Conservation (phyloP, 2,329 filamentous ascomycete genomes). For the Xylariaceae sp. region DNA sequence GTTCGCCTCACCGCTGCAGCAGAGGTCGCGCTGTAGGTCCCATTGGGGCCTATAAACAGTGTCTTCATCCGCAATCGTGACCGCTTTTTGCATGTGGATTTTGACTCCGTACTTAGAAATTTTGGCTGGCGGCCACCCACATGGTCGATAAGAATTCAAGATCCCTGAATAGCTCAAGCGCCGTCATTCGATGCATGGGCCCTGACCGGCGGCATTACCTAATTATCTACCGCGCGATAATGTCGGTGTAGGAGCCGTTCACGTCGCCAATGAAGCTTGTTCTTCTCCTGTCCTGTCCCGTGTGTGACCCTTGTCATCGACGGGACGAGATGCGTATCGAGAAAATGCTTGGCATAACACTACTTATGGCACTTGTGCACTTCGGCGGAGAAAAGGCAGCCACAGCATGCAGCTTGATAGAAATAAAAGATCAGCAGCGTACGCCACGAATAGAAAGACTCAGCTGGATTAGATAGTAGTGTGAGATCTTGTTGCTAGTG, state of each 20-base stretch:
- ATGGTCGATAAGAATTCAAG: background rate
- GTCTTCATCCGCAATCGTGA: constrained; percentile 10
- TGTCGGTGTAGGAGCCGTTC: constrained; percentile 16
- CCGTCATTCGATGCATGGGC: constrained; percentile 14
- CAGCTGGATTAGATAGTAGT: background rate
- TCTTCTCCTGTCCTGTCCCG: background rate
- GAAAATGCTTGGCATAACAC: constrained; percentile 4
- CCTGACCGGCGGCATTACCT: constrained; percentile 5
- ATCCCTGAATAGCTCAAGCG: constrained; percentile 13
- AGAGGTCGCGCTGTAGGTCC: constrained; percentile 3
- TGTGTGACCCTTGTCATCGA: background rate
- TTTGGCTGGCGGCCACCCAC: background rate
- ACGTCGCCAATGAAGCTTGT: background rate
- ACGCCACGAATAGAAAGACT: background rate
- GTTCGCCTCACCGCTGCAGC: constrained; percentile 14
- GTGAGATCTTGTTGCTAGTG: no score
- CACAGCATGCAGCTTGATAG: constrained; percentile 9
- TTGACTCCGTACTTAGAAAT: background rate
- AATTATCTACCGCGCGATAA: background rate
- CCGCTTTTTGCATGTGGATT: constrained; percentile 13
- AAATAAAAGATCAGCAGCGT: background rate
- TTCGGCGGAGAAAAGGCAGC: constrained; percentile 5
- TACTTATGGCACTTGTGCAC: constrained; percentile 5
- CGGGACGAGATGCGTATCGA: constrained; percentile 3
- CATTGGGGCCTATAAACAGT: background rate